phyloP scores from a whole-genome alignment of 106 monocot species.

The Allium fistulosum region DNA sequence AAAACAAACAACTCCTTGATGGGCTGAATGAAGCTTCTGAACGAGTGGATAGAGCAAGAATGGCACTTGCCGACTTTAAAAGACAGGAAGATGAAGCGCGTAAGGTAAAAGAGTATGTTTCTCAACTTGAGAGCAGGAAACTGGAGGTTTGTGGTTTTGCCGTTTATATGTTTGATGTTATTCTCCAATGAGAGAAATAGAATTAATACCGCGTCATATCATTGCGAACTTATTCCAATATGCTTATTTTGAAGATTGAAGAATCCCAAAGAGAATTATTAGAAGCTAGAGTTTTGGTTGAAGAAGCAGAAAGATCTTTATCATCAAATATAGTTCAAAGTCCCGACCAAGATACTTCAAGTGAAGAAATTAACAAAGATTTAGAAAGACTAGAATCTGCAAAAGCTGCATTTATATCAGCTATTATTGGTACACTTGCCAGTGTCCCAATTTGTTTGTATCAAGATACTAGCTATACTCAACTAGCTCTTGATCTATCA shows the following conservation, averaged over 20 bases:
- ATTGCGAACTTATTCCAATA: background rate
- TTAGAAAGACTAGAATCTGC: constrained; percentile 68
- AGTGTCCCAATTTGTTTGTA: constrained; percentile 61
- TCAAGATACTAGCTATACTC: constrained; percentile 33
- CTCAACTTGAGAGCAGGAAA: constrained; percentile 44
- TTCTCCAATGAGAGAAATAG: background rate
- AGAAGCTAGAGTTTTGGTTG: constrained; percentile 61
- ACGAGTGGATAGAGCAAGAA: constrained; percentile 57
- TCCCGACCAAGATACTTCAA: background rate
- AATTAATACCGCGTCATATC: background rate
- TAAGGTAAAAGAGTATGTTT: constrained; percentile 25
- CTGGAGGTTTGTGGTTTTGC: constrained; percentile 37
- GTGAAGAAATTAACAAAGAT: constrained; percentile 20
- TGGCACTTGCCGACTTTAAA: constrained; percentile 56
- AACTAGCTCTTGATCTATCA: constrained; percentile 27
- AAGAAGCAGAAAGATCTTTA: constrained; percentile 58
- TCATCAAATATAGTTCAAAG: constrained; percentile 21
- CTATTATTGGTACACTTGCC: constrained; percentile 57
- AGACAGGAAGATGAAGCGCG: constrained; percentile 49
- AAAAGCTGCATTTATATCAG: constrained; percentile 68
- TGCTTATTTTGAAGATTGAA: constrained; percentile 40
- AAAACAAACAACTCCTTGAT: constrained; percentile 56
- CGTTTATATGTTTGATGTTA: constrained; percentile 10
- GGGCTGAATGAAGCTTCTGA: constrained; percentile 54
- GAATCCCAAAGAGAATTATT: constrained; percentile 61